phyloP scores from a whole-genome alignment of 352 stramenopile genomes.

The Blastocystis sp. region DNA sequence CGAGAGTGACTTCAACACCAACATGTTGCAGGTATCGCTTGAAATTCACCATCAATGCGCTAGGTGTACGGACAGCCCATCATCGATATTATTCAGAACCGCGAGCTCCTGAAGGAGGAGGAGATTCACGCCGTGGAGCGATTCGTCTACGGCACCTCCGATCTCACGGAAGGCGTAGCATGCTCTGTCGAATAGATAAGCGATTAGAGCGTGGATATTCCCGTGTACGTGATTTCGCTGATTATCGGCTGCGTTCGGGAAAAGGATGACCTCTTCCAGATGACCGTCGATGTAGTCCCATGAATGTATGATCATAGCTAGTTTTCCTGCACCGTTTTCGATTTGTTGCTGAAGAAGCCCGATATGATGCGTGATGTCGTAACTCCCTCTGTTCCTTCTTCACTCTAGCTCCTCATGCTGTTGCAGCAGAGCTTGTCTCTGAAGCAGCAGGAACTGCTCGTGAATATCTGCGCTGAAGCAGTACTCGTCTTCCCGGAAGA shows the following conservation, averaged over 20 bases:
- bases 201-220: not conserved
- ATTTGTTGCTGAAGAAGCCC: not conserved
- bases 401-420: not conserved
- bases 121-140: not conserved
- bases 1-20: not conserved
- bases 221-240: not conserved
- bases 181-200: not conserved
- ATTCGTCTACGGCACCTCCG: not conserved
- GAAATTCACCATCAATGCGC: not conserved
- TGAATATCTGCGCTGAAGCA: slow-evolving; percentile 11
- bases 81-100: not conserved
- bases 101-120: not conserved
- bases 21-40: not conserved
- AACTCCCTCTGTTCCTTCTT: not conserved
- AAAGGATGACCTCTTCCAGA: not conserved
- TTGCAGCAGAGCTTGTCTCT: not conserved
- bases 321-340: not conserved
- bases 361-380: not conserved
- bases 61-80: not conserved
- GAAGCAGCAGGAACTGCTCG: slow-evolving; percentile 46
- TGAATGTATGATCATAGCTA: not conserved
- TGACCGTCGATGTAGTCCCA: not conserved
- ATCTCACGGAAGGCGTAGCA: not conserved
- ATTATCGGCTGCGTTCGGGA: not conserved
- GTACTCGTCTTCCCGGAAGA: not conserved